Base-by-base conservation (phyloP, 2,329 filamentous ascomycete species). In the Pseudogymnoascus destructans region DNA sequence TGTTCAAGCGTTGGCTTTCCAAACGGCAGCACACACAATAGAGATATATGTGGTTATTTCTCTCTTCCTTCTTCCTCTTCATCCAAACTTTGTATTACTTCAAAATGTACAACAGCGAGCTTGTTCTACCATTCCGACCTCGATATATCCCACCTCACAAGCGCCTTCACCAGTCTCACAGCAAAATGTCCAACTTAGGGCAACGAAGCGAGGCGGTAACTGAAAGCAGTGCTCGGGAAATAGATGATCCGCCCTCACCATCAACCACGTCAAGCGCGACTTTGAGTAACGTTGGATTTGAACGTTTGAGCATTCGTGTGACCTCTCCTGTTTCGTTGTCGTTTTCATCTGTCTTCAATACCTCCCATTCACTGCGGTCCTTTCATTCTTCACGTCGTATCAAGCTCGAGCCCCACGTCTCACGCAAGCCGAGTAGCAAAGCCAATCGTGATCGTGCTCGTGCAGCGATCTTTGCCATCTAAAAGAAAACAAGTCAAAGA, bases 141-240 rank as follows among this genome's bases (percentile, higher is more conserved):
- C 40, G 40, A 46, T 46, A 46, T 46, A 46, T 46, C 13, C 13
- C 21, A 46, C 21, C 21, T 46, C 21, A 25, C 6, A 46, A 23
- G 19, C 38, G 19, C 19, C 38, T 42, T 23, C 38, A 46, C 4
- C 15, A 38, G 7, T 46, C 40, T 46, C 40, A 46, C 8, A 15
- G 40, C 40, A 46, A 46, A 46, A 46, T 46, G 21, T 46, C 40
- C 19, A n/a, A 25, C 6, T 25, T 46, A 46, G 40, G 40, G 40
- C 40, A 46, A 46, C 40, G 40, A 46, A 46, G 40, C 40, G 40
- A 46, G 40, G 38, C 38, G 38, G 40, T 46, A 46, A 46, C 21
- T 46, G 11, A 23, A 25, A 9, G 7, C 13, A 25, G 7, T 7
- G 1, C 13, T 13, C 40, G 40, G 40, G 11, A 25, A 46, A 46